phyloP scores from a whole-genome alignment of 352 stramenopile species.

The Phytophthora capsici region DNA sequence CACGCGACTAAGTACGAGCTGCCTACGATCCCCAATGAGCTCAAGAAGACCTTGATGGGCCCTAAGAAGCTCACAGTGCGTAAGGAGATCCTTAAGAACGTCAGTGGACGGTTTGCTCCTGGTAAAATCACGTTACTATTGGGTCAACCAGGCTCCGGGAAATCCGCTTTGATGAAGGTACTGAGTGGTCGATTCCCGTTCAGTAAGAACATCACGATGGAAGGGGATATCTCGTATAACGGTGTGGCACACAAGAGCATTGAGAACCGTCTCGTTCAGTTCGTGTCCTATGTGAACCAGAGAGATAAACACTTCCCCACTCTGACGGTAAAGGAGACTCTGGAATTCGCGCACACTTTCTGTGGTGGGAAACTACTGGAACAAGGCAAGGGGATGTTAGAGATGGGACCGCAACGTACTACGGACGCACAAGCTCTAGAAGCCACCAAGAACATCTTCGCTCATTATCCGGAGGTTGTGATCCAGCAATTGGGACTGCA shows the following conservation, averaged over 20 bases:
- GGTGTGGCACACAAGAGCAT: constrained; percentile 18
- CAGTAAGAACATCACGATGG: constrained; percentile 38
- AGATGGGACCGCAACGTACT: constrained; percentile 35
- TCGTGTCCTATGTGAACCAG: constrained; percentile 21
- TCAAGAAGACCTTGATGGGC: constrained; percentile 36
- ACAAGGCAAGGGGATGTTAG: constrained; percentile 31
- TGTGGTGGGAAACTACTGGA: constrained; percentile 36
- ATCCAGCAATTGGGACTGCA: constrained; percentile 20
- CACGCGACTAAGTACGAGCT: constrained; percentile 26
- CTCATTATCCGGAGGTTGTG: constrained; percentile 18
- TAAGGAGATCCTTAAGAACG: constrained; percentile 42
- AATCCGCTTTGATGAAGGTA: constrained; percentile 37
- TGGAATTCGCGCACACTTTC: constrained; percentile 36
- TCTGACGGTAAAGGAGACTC: constrained; percentile 15
- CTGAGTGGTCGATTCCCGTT: constrained; percentile 42
- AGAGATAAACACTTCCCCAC: constrained; percentile 21
- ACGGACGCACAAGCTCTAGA: constrained; percentile 21
- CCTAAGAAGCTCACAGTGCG: constrained; percentile 31
- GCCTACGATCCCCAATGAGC: constrained; percentile 22
- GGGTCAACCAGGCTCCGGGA: constrained; percentile 14
- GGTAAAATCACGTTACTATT: constrained; percentile 21
- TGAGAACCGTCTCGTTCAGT: constrained; percentile 26
- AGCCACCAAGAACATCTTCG: constrained; percentile 22
- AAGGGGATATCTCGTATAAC: constrained; percentile 40
- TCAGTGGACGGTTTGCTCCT: constrained; percentile 36